A percentile compares a stretch with the other conserved stretches of the same genome.
phyloP scores from a whole-genome alignment of 768 basidiomycete genomes.

The Mycena galericulata region DNA sequence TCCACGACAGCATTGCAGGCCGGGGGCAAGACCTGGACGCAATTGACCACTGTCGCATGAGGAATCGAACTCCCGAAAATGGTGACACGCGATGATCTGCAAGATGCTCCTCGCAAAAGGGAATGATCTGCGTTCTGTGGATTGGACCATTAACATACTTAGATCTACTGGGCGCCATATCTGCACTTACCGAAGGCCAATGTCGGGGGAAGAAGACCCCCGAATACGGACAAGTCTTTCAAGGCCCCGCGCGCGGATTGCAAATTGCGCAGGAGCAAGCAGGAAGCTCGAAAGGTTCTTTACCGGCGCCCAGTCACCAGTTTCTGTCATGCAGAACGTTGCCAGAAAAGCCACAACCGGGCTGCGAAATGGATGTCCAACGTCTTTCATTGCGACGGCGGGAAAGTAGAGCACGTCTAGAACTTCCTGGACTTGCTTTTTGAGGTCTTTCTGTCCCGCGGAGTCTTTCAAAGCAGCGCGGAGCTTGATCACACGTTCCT shows the following conservation, averaged over 20 bases:
- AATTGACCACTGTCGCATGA: neutral
- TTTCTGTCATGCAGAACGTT: neutral
- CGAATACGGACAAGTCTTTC: neutral
- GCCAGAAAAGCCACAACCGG: constrained; percentile 3
- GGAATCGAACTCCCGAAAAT: constrained; percentile 2
- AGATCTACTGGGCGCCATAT: neutral
- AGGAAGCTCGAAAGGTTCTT: constrained; percentile 3
- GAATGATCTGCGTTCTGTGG: neutral
- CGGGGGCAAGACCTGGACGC: neutral
- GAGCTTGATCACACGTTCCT: neutral
- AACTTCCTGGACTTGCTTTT: neutral
- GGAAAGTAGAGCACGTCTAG: constrained; percentile 10
- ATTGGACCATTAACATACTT: neutral
- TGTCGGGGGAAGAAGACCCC: neutral
- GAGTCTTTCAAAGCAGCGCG: neutral
- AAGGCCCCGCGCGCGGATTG: constrained; percentile 7
- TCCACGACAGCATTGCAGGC: neutral
- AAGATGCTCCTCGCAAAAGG: constrained; percentile 1
- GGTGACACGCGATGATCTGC: constrained; percentile 5
- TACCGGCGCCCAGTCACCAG: neutral
- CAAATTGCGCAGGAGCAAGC: constrained; percentile 9
- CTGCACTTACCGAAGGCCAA: too few relatives aligned
- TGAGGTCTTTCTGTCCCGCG: neutral
- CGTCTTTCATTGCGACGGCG: neutral
- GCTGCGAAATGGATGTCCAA: constrained; percentile 6